Percentiles rank a stretch among this genome's conserved stretches.
These are phyloP conservation scores for Russula ochroleuca DNA, from an alignment of 768 basidiomycete genomes.

Conservation along the genomic window DNA sequence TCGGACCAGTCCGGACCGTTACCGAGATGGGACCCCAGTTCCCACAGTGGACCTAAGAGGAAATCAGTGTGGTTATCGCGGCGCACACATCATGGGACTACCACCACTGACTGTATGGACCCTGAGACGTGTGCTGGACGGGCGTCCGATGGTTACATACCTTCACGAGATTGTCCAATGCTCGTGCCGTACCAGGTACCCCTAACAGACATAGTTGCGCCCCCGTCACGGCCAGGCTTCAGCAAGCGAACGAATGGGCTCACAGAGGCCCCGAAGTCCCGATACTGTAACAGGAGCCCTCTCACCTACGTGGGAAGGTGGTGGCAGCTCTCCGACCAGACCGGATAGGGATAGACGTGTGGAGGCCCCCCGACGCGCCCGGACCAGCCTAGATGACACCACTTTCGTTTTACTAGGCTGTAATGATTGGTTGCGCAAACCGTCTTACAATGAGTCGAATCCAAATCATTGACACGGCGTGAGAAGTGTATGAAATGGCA, in stretches of 20 bases:
- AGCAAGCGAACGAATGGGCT: neutral
- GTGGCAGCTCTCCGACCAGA: neutral
- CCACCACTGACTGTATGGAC: neutral
- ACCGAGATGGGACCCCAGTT: neutral
- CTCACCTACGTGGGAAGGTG: neutral
- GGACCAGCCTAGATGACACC: neutral
- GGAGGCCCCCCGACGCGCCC: neutral
- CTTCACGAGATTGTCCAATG: neutral
- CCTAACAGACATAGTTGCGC: neutral
- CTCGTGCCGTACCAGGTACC: neutral
- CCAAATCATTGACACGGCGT: neutral
- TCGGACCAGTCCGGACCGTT: too few species aligned
- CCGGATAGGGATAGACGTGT: neutral
- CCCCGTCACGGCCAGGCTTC: neutral
- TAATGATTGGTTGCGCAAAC: neutral
- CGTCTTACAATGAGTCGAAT: neutral
- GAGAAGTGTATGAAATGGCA: neutral
- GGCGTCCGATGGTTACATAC: neutral
- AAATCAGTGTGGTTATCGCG: neutral
- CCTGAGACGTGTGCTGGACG: neutral
- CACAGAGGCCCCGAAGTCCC: neutral
- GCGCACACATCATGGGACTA: neutral
- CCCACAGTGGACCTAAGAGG: neutral
- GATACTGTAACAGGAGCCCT: neutral
- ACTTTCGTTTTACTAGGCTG: neutral